Evolutionary conservation across 495 filamentous ascomycete genomes (phyloP).

Genomic region (Antarctomyces pellizariae): DNA sequence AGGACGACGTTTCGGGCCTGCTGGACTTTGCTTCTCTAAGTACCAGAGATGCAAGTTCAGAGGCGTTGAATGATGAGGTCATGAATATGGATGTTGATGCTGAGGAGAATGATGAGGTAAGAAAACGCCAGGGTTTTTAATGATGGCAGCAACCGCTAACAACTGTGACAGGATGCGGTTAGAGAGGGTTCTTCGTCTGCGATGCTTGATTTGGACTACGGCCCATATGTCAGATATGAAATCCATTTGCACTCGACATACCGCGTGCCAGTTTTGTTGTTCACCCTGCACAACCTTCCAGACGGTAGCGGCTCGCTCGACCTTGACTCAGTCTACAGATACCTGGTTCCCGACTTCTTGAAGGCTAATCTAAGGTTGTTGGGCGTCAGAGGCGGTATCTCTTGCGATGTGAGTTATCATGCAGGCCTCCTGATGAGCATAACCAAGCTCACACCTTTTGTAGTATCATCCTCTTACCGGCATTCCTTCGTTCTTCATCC

Average conservation of each 20-base stretch:
- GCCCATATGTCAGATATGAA: constrained; percentile 33
- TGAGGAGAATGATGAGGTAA: constrained; percentile 23
- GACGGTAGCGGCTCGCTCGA: constrained; percentile 18
- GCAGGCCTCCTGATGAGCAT: constrained; percentile 5
- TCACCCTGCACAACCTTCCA: constrained; percentile 24
- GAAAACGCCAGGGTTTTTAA: not conserved
- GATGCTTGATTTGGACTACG: constrained; percentile 5
- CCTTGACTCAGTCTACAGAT: constrained; percentile 42
- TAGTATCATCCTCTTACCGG: constrained; percentile 63
- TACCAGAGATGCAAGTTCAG: not conserved
- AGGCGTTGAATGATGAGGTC: constrained; percentile 1
- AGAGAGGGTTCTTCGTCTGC: constrained; percentile 6
- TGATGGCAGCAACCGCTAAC: not conserved
- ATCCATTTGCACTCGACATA: constrained; percentile 33
- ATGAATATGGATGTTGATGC: constrained; percentile 17
- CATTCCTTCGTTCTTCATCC: constrained; percentile 54
- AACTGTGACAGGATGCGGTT: not conserved
- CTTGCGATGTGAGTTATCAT: constrained; percentile 38
- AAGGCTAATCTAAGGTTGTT: constrained; percentile 28
- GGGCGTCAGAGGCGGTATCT: constrained; percentile 53
- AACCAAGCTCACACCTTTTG: constrained; percentile 4
- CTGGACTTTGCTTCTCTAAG: constrained; percentile 4
- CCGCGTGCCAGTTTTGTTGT: constrained; percentile 33
- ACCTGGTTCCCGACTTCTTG: constrained; percentile 35
- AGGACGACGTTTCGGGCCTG: no score